Conservation (phyloP, 202 grass and related monocot genomes). For the Schoenoplectus tabernaemontani region DNA sequence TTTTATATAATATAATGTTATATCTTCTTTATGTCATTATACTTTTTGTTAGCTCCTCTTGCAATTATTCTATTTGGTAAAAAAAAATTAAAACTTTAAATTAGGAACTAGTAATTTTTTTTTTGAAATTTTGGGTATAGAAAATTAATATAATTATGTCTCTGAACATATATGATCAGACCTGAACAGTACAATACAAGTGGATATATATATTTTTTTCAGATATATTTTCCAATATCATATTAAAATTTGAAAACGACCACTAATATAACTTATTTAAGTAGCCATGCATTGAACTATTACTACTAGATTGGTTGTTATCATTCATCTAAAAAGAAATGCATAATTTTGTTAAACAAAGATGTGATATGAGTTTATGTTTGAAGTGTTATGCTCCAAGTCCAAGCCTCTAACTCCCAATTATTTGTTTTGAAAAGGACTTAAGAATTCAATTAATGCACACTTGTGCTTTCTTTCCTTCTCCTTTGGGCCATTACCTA, state of each 20-base stretch:
- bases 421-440: slow-evolving; percentile 18
- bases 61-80: not conserved
- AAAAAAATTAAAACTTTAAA: not conserved
- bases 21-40: not conserved
- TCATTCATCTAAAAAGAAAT: not conserved
- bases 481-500: not conserved
- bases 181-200: not conserved
- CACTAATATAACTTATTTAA: not conserved
- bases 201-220: not conserved
- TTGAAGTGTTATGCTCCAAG: not conserved
- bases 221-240: not conserved
- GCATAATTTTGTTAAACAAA: not conserved
- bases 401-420: not conserved
- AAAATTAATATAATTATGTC: not conserved
- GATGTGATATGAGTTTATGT: not conserved
- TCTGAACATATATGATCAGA: not conserved
- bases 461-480: not conserved
- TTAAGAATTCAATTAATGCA: slow-evolving; percentile 12
- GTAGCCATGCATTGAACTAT: not conserved
- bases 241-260: slow-evolving; percentile 3
- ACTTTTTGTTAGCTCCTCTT: not conserved
- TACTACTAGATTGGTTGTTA: not conserved
- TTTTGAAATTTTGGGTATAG: not conserved
- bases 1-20: not conserved
- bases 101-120: not conserved